phyloP scores from a whole-genome alignment of 306 rosid genomes.

The Potentilla sterilis region DNA sequence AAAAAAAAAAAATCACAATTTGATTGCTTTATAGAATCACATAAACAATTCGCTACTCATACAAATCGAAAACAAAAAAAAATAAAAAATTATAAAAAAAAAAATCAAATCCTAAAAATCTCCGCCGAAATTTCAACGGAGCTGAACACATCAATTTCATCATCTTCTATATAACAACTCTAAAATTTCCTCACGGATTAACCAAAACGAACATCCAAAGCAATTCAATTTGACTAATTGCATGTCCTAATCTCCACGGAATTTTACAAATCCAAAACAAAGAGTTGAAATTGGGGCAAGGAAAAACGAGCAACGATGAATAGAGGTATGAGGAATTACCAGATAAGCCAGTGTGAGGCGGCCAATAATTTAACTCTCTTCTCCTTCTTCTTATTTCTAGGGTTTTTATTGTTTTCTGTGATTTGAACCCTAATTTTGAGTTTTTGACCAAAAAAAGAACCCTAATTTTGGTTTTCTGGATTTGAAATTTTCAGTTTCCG shows the following conservation, averaged over 20 bases:
- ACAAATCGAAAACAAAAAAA: too few species aligned
- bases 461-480: neutral
- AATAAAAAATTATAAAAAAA: too few species aligned
- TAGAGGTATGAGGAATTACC: neutral
- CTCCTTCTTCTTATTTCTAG: neutral
- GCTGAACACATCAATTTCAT: neutral
- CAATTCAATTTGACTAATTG: neutral
- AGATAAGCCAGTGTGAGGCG: neutral
- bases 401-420: neutral
- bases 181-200: neutral
- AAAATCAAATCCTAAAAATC: neutral
- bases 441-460: too few species aligned
- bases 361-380: neutral
- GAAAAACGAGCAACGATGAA: neutral
- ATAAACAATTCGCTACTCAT: neutral
- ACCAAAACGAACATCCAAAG: neutral
- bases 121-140: neutral
- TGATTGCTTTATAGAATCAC: neutral
- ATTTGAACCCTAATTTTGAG: neutral
- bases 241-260: neutral
- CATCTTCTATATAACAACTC: neutral
- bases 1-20: neutral
- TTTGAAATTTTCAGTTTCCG: neutral
- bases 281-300: neutral
- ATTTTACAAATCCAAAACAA: neutral